These are phyloP conservation scores for Amesomyces nigricolor DNA, from an alignment of 2,329 filamentous ascomycete species.

Conservation along the genomic window DNA sequence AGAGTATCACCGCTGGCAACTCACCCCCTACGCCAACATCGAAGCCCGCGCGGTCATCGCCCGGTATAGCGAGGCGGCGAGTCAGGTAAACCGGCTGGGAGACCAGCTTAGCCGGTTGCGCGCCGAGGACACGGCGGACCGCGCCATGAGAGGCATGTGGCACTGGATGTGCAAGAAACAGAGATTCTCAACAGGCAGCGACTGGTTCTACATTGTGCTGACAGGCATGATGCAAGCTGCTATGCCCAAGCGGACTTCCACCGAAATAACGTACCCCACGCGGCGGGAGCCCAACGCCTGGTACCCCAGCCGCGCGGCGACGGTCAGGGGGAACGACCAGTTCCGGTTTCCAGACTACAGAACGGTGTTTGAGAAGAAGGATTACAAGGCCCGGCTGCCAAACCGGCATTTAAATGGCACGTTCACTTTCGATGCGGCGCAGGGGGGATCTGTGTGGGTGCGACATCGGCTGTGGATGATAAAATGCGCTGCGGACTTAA, in stretches of 20 bases:
- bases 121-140: background rate
- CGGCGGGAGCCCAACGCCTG: background rate
- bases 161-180: background rate
- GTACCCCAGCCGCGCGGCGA: background rate
- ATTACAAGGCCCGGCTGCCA: background rate
- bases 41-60: background rate
- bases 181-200: background rate
- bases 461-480: background rate
- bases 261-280: background rate
- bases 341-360: background rate
- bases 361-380: background rate
- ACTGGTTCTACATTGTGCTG: conserved; percentile 3
- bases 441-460: background rate
- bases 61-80: background rate
- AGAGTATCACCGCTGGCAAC: background rate
- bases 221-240: background rate
- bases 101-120: background rate
- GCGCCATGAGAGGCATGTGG: background rate
- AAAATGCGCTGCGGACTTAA: background rate
- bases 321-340: background rate
- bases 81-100: background rate
- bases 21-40: conserved; percentile 8
- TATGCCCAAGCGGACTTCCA: background rate
- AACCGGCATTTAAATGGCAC: background rate
- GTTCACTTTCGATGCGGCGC: background rate